Conservation (phyloP, 768 basidiomycete species). For the Termitomyces sp. region DNA sequence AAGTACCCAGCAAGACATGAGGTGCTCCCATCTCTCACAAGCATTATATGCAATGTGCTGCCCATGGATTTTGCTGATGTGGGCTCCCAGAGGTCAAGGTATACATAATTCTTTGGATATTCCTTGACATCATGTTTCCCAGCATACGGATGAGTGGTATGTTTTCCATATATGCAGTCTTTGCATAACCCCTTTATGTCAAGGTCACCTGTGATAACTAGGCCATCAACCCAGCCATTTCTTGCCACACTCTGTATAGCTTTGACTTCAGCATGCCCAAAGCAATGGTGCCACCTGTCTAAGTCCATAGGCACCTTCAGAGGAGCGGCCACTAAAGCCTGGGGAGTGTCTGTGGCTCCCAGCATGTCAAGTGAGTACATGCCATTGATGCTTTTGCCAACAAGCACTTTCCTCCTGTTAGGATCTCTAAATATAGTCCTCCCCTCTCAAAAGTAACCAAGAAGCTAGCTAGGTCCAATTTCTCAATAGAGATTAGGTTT, state of each 20-base stretch:
- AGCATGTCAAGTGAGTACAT: not conserved
- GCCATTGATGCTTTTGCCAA: not conserved
- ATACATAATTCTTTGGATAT: too few relatives aligned
- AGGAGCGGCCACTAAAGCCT: conserved; percentile 2
- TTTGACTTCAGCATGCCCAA: conserved; percentile 18
- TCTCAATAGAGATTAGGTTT: not conserved
- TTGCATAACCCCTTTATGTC: conserved; percentile 15
- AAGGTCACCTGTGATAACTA: conserved; percentile 12
- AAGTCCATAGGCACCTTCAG: conserved; percentile 16
- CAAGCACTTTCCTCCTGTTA: not conserved
- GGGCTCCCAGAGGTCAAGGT: too few relatives aligned
- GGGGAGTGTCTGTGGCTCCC: not conserved
- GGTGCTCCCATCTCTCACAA: conserved; percentile 14
- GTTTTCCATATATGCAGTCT: not conserved
- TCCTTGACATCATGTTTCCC: too few relatives aligned
- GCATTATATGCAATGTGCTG: too few relatives aligned
- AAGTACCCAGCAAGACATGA: conserved; percentile 14
- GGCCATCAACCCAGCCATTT: conserved; percentile 16
- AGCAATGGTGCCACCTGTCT: conserved; percentile 22
- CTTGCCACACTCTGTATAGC: conserved; percentile 12
- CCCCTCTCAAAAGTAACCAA: not conserved
- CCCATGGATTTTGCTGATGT: too few relatives aligned
- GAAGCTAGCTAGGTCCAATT: not conserved
- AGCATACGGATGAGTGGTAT: too few relatives aligned
- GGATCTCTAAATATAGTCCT: not conserved